These are phyloP conservation scores for Trypanosoma mega DNA, from an alignment of 208 protist genomes.

Conservation along the genomic window DNA sequence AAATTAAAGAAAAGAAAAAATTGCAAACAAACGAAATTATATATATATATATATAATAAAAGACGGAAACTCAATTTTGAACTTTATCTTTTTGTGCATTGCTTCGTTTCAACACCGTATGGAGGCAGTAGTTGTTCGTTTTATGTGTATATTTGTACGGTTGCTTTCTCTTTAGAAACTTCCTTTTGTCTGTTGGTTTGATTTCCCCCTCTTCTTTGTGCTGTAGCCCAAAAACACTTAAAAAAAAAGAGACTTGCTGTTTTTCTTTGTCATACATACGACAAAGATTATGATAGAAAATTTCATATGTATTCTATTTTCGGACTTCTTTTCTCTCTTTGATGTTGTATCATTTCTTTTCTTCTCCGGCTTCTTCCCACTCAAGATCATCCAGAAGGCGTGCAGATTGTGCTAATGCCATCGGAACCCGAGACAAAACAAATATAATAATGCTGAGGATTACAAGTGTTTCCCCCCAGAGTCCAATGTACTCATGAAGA, in stretches of 20 bases:
- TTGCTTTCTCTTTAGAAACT: too few relatives aligned
- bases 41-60: conserved; percentile 3
- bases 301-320: too few relatives aligned
- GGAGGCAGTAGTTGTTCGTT: too few relatives aligned
- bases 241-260: conserved; percentile 15
- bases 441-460: conserved; percentile 47
- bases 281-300: too few relatives aligned
- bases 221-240: too few relatives aligned
- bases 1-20: conserved; percentile 16
- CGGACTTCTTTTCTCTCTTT: conserved; percentile 2
- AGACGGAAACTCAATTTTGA: conserved; percentile 12
- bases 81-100: too few relatives aligned
- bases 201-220: too few relatives aligned
- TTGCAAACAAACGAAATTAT: conserved; percentile 6
- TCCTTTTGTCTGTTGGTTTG: too few relatives aligned
- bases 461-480: conserved; percentile 75
- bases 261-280: too few relatives aligned
- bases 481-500: conserved; percentile 62
- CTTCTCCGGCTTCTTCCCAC: conserved; percentile 36
- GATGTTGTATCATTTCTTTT: conserved; percentile 12
- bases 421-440: conserved; percentile 64
- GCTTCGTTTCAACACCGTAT: too few relatives aligned
- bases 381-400: conserved; percentile 72
- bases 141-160: too few relatives aligned
- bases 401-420: conserved; percentile 53